Evolutionary conservation across 352 stramenopile species (phyloP).

Genomic region (Globisporangium uncinulatum): DNA sequence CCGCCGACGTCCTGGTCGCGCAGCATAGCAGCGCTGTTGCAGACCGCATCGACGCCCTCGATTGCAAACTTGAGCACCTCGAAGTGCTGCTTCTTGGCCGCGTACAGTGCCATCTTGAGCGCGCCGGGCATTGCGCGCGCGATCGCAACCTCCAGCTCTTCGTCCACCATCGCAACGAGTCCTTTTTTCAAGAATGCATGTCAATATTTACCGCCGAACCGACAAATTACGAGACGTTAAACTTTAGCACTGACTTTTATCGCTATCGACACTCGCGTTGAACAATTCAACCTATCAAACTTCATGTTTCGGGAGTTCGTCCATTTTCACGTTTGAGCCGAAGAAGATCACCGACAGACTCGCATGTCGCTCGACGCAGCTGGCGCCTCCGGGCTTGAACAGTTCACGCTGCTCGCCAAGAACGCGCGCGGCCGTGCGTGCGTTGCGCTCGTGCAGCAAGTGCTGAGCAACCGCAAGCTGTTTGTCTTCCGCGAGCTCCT

Average conservation of each 20-base stretch:
- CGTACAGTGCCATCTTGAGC: conserved; percentile 74
- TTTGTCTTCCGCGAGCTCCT: conserved; percentile 93
- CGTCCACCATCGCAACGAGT: conserved; percentile 24
- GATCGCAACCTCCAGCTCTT: conserved; percentile 55
- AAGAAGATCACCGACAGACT: conserved; percentile 5
- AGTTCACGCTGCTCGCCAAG: conserved; percentile 92
- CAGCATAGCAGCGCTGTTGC: conserved; percentile 56
- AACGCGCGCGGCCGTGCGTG: conserved; percentile 87
- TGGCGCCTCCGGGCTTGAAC: conserved; percentile 76
- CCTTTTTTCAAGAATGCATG: no score
- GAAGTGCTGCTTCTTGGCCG: conserved; percentile 65
- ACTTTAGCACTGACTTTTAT: not conserved
- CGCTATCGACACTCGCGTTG: conserved; percentile 6
- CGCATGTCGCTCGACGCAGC: conserved; percentile 66
- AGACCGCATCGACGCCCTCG: conserved; percentile 61
- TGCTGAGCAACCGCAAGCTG: conserved; percentile 89
- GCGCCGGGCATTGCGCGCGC: conserved; percentile 52
- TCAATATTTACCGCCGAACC: no score
- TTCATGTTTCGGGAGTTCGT: no score
- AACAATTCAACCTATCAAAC: no score
- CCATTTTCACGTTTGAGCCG: not conserved
- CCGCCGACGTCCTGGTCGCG: conserved; percentile 53
- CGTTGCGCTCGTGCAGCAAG: conserved; percentile 90
- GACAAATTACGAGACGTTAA: not conserved
- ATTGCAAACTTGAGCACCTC: conserved; percentile 73